These are phyloP conservation scores for Marvania coccoides DNA, from an alignment of 139 green algal genomes.

Conservation along the genomic window DNA sequence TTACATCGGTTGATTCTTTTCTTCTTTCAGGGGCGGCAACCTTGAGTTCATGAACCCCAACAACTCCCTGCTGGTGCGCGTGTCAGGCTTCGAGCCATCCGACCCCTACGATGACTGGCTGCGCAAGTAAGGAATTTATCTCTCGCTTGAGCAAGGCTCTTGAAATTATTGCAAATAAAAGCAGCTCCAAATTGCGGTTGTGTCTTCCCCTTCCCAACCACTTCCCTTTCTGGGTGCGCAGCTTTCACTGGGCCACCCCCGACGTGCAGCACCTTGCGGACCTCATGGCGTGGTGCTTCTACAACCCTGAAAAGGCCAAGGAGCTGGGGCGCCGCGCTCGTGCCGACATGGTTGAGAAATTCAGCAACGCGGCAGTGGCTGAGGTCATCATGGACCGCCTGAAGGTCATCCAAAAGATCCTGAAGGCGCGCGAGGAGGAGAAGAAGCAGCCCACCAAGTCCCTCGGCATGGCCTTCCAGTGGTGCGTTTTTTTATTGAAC, in stretches of 20 bases:
- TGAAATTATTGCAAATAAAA: no score
- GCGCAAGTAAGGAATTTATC: no score
- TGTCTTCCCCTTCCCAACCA: no score
- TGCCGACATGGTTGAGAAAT: background rate
- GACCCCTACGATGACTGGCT: conserved; percentile 10
- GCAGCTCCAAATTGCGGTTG: no score
- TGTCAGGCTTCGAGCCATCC: background rate
- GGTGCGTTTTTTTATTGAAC: background rate
- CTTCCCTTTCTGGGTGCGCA: no score
- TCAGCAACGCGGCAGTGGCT: background rate
- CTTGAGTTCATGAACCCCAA: conserved; percentile 6
- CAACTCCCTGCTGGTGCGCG: background rate
- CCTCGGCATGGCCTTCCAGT: background rate
- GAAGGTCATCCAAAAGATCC: background rate
- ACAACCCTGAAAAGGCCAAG: conserved; percentile 4
- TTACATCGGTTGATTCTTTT: background rate
- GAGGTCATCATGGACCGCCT: background rate
- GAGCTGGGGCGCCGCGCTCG: background rate
- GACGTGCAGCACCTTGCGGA: background rate
- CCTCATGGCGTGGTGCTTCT: background rate
- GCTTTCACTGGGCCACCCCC: background rate
- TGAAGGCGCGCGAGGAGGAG: background rate
- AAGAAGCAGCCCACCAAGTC: background rate
- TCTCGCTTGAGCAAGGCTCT: no score
- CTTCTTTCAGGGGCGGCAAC: conserved; percentile 7